Base-by-base conservation (phyloP, 2,329 filamentous ascomycete genomes). In the Arthrobotrys musiformis region DNA sequence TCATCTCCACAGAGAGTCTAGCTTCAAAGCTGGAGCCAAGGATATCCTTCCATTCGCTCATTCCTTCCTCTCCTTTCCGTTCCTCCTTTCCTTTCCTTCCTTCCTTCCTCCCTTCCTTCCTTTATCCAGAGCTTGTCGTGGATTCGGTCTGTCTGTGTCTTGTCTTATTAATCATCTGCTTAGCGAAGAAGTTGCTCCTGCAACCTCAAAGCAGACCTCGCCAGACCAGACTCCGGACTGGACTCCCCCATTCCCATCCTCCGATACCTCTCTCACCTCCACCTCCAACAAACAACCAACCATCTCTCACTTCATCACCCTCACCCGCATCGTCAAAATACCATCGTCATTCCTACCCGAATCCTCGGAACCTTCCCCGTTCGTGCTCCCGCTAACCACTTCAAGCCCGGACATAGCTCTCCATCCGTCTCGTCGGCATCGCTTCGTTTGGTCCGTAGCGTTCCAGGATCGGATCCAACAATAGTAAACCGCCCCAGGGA, bases 191-290 rank as follows among this genome's bases (percentile, higher is more conserved):
- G 54, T 58, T 58, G 54, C 54, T 58, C 54, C 13, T 58, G 33
- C 54, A 58, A 58, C 54, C 54, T 58, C 54, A 50, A 5, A 35
- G 5, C 30, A n/a, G n/a, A 35, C 30, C 30, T 35, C 30, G 11
- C 5, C 11, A 6, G 5, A 48, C 19, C 54, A 13, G 54, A 40
- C 48, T 33, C 48, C 28, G 48, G 48, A 54, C 48, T 54, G 4
- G 52, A 58, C 54, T 58, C 54, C 54, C 54, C 54, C 54, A 58
- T 58, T 58, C 54, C 54, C 54, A 40, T 58, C 54, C 54, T 58
- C 54, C 54, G 54, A 58, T 56, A 35, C 54, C 22, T 22, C 26
- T n/a, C n/a, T n/a, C n/a, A n/a, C n/a, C n/a, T n/a, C n/a, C n/a
- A 1, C n/a, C n/a, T 3, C 42, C 19, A 22, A 15, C 42, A n/a